Conservation (phyloP, 371 early-diverging fungal species). For the Mucor velutinosus region DNA sequence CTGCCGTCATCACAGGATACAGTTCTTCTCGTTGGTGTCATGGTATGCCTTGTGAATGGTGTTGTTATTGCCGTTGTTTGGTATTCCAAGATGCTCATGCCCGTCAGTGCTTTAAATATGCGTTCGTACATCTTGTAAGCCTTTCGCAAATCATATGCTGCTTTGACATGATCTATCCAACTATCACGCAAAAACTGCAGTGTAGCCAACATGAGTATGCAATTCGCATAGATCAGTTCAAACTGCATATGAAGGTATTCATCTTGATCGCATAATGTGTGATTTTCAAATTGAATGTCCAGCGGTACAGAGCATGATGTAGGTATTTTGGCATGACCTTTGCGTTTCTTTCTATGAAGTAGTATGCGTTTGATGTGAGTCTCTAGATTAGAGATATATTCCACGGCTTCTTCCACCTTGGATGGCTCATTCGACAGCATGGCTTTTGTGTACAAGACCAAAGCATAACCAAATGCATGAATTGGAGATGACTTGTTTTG, state of each 20-base stretch:
- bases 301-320: neutral
- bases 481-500: conserved; percentile 26
- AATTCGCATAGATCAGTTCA: conserved; percentile 28
- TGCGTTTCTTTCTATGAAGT: neutral
- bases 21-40: neutral
- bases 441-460: conserved; percentile 31
- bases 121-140: conserved; percentile 34
- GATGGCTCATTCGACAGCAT: conserved; percentile 22
- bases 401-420: conserved; percentile 11
- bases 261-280: neutral
- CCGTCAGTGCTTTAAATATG: conserved; percentile 21
- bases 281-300: neutral
- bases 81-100: neutral
- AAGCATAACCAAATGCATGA: conserved; percentile 34
- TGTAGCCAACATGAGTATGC: conserved; percentile 34
- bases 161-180: conserved; percentile 37
- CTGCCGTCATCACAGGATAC: neutral
- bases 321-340: neutral
- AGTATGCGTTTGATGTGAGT: neutral
- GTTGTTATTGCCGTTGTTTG: neutral
- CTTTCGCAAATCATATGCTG: conserved; percentile 35
- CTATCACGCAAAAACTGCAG: conserved; percentile 31
- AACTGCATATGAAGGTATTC: conserved; percentile 13
- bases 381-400: conserved; percentile 2
- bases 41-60: neutral